Base-by-base conservation (phyloP, 805 yeast species). In the Candida silvicultrix region DNA sequence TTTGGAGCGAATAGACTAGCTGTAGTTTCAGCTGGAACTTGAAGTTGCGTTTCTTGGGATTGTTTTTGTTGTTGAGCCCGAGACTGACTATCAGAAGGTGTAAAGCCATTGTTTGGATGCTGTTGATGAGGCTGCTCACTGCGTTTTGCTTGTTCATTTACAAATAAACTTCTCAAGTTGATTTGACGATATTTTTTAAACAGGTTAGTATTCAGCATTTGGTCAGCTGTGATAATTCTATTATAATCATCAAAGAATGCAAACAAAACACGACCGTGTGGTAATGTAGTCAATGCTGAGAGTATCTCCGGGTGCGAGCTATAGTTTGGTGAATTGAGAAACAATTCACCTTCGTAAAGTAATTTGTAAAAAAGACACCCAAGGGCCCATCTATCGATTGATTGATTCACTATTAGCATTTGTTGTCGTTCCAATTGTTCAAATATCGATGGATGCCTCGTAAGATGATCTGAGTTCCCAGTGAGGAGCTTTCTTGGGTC, bases 331-430 rank as follows among this genome's bases (percentile, higher is more conserved):
- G 21, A 34, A 18, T 18, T 18, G 9, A 34, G 11, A 18, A 34
- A 34, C 10, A 34, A 18, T 11, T 34, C 37, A 18, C 21, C n/a
- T 18, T 34, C 37, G 11, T 16, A 18, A 9, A 34, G 20, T 21
- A 34, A 34, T 37, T 37, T 45, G 29, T 38, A 48, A 18, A 44
- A 34, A 16, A 50, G 42, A 31, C 53, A 50, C 9, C 49, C 53
- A 2, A 50, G 25, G 35, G 47, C 42, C 53, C 53, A 50, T 3
- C 42, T 7, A 35, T 50, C 53, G 16, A 47, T 12, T 5, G 29
- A 43, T 4, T 47, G 29, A 2, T 22, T 28, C 2, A 37, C 42
- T 10, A 11, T 8, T 3, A 44, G 12, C 15, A 21, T 5, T 18
- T 31, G 19, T 8, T n/a, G 32, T 4, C 18, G 38, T 12, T 45